These are phyloP conservation scores for Phyllosticta ampelicida DNA, from an alignment of 2,329 filamentous ascomycete genomes.

Conservation along the genomic window DNA sequence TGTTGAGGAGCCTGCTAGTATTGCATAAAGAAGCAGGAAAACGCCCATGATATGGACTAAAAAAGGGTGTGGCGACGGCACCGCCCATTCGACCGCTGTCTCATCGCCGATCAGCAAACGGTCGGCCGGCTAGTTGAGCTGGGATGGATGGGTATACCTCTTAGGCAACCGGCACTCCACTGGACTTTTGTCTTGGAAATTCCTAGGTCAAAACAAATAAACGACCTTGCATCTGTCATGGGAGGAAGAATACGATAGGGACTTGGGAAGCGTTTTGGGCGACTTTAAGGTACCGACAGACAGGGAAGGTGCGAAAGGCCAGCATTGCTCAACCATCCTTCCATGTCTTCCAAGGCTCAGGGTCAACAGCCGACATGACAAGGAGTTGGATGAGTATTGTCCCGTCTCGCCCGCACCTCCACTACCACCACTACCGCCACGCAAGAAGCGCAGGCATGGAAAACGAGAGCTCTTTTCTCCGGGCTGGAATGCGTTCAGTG, in stretches of 20 bases:
- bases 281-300: background rate
- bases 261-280: background rate
- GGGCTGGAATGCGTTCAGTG: too few species aligned
- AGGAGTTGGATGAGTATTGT: background rate
- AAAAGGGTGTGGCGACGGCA: background rate
- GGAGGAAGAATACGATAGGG: background rate
- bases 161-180: background rate
- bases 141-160: background rate
- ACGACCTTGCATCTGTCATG: background rate
- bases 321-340: background rate
- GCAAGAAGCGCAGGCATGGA: too few species aligned
- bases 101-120: background rate
- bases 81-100: background rate
- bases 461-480: too few species aligned
- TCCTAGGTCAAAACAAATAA: background rate
- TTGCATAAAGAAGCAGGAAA: background rate
- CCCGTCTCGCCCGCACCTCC: background rate
- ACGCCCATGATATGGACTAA: background rate
- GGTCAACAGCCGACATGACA: background rate
- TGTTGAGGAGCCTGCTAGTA: background rate
- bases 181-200: background rate
- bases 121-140: background rate
- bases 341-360: background rate
- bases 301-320: background rate
- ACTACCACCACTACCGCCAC: too few species aligned